Conservation (phyloP, 140 eudicot genomes). For the Cichorium intybus region DNA sequence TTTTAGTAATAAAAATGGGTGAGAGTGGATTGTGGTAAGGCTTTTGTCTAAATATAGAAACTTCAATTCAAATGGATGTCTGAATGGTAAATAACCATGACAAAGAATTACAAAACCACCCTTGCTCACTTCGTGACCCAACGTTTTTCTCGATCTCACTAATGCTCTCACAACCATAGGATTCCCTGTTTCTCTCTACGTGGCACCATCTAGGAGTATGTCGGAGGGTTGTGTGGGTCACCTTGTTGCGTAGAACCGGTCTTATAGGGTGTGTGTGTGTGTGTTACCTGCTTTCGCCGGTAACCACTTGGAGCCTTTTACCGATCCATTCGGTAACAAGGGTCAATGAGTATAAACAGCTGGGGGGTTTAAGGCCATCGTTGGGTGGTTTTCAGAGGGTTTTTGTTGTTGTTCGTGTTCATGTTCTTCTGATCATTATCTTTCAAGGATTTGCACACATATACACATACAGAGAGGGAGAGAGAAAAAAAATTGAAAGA, state of each 20-base stretch:
- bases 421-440: background rate
- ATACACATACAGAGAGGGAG: background rate
- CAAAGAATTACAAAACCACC: conserved; percentile 7
- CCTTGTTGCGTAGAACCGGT: conserved; percentile 53
- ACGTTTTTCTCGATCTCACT: conserved; percentile 63
- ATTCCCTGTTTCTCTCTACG: conserved; percentile 27
- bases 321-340: conserved; percentile 57
- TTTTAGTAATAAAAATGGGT: conserved; percentile 14
- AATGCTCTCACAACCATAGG: conserved; percentile 42
- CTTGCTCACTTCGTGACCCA: conserved; percentile 48
- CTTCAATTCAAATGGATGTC: conserved; percentile 23
- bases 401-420: conserved; percentile 30
- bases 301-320: conserved; percentile 27
- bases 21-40: conserved; percentile 25
- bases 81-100: background rate
- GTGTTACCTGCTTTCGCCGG: conserved; percentile 48
- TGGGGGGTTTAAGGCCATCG: conserved; percentile 72
- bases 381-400: conserved; percentile 71
- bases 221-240: conserved; percentile 43
- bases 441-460: background rate
- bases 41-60: conserved; percentile 16
- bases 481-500: background rate
- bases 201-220: conserved; percentile 40
- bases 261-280: conserved; percentile 51
- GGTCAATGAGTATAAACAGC: conserved; percentile 57